phyloP scores from a whole-genome alignment of 257 asterid species.

The Penstemon davidsonii region DNA sequence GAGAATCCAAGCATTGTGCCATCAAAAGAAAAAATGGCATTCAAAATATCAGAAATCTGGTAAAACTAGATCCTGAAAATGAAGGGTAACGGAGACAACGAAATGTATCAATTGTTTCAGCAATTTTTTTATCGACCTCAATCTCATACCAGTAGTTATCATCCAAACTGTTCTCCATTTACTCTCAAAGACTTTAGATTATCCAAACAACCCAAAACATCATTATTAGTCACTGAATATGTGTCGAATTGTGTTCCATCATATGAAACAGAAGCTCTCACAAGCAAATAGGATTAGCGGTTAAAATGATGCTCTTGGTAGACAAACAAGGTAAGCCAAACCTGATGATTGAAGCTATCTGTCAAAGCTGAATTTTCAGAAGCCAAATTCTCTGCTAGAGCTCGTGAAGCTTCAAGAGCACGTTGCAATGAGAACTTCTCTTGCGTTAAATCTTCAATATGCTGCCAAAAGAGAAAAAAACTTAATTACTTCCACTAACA shows the following conservation, averaged over 20 bases:
- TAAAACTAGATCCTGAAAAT: neutral
- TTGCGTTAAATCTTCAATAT: constrained; percentile 94
- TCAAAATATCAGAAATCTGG: constrained; percentile 6
- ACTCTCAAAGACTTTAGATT: constrained; percentile 6
- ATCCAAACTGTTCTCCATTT: constrained; percentile 11
- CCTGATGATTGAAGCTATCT: constrained; percentile 92
- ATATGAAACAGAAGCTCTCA: neutral
- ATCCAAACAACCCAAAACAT: constrained; percentile 8
- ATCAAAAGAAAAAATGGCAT: constrained; percentile 19
- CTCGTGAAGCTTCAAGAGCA: constrained; percentile 87
- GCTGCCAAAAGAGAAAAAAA: constrained; percentile 46
- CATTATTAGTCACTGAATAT: neutral
- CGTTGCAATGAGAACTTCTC: constrained; percentile 97
- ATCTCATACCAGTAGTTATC: constrained; percentile 8
- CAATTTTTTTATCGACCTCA: constrained; percentile 7
- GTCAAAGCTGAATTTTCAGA: constrained; percentile 94
- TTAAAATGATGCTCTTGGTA: constrained; percentile 3
- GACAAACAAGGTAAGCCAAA: constrained; percentile 31
- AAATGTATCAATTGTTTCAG: constrained; percentile 3
- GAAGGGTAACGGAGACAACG: constrained; percentile 19
- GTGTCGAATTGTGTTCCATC: neutral
- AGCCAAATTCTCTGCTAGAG: constrained; percentile 88
- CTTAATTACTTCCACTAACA: neutral
- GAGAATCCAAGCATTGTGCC: constrained; percentile 12
- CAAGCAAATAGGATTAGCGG: constrained; percentile 13